Conservation (phyloP, 257 asterid genomes). For the Solanum pimpinellifolium region DNA sequence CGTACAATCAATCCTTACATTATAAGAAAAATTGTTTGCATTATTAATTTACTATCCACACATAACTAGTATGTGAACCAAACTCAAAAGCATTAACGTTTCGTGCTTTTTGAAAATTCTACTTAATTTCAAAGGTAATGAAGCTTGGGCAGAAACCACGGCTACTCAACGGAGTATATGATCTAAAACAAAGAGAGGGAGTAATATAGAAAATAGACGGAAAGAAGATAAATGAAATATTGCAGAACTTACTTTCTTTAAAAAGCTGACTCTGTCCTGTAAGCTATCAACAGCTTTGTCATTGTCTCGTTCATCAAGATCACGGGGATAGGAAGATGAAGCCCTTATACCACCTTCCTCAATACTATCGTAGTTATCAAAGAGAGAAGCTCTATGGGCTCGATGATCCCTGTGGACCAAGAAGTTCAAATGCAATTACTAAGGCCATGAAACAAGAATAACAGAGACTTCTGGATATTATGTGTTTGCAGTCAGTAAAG, state of each 20-base stretch:
- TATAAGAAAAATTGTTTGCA: not conserved
- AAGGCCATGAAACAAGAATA: not conserved
- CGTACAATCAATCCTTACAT: not conserved
- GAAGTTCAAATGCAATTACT: not conserved
- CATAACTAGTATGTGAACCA: not conserved
- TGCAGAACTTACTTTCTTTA: constrained; percentile 54
- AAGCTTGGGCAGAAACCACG: not conserved
- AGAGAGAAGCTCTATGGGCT: constrained; percentile 59
- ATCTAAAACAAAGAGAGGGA: not conserved
- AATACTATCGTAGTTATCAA: constrained; percentile 59
- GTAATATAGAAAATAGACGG: not conserved
- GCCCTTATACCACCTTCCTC: constrained; percentile 78
- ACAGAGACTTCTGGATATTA: not conserved
- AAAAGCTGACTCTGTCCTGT: constrained; percentile 79
- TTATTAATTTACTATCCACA: not conserved
- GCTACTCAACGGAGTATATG: not conserved
- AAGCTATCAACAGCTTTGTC: constrained; percentile 68
- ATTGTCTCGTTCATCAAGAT: constrained; percentile 56
- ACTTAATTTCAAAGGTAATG: not conserved
- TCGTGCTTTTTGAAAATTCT: not conserved
- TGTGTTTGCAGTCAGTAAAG: not conserved
- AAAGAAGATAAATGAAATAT: not conserved
- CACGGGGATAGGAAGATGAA: constrained; percentile 51
- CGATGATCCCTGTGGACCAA: constrained; percentile 60
- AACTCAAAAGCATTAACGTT: not conserved